Conservation (phyloP, 1,284 basidiomycete genomes). For the Cutaneotrichosporon arboriforme region DNA sequence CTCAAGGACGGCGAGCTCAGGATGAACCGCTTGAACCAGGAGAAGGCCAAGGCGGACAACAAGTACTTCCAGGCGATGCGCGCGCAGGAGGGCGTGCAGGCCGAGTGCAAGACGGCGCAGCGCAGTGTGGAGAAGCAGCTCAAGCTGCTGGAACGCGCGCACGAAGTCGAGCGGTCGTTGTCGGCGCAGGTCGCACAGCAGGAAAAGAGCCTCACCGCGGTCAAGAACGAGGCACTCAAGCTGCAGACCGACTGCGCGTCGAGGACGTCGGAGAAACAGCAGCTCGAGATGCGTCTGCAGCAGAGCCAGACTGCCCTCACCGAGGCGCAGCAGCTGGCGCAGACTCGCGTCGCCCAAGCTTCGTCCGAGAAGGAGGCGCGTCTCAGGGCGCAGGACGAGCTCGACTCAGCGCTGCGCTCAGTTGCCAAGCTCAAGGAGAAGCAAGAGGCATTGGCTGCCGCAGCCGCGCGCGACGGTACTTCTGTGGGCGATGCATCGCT, state of each 20-base stretch:
- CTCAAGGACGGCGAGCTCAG: conserved; percentile 71
- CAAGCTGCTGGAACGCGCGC: conserved; percentile 65
- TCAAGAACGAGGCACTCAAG: conserved; percentile 49
- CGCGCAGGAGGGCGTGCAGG: conserved; percentile 74
- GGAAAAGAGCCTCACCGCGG: conserved; percentile 52
- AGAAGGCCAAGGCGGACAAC: conserved; percentile 92
- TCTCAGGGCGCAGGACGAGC: conserved; percentile 45
- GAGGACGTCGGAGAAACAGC: conserved; percentile 38
- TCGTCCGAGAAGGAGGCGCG: conserved; percentile 36
- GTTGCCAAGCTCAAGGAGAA: conserved; percentile 43
- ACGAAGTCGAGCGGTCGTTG: conserved; percentile 62
- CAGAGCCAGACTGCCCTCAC: conserved; percentile 47
- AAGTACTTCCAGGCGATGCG: conserved; percentile 90
- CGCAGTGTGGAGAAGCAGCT: conserved; percentile 70
- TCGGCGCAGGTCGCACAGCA: conserved; percentile 54
- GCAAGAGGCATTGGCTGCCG: conserved; percentile 36
- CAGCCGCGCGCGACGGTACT: conserved; percentile 24
- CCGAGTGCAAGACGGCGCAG: conserved; percentile 64
- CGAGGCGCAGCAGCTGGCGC: conserved; percentile 41
- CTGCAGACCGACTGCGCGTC: conserved; percentile 49
- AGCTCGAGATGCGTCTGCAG: conserved; percentile 33
- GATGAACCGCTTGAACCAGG: conserved; percentile 58
- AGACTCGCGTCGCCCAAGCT: conserved; percentile 44
- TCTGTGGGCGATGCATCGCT: conserved; percentile 54
- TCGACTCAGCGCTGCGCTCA: conserved; percentile 30